These are phyloP conservation scores for Telfairia occidentalis DNA, from an alignment of 331 rosid genomes.

Conservation along the genomic window DNA sequence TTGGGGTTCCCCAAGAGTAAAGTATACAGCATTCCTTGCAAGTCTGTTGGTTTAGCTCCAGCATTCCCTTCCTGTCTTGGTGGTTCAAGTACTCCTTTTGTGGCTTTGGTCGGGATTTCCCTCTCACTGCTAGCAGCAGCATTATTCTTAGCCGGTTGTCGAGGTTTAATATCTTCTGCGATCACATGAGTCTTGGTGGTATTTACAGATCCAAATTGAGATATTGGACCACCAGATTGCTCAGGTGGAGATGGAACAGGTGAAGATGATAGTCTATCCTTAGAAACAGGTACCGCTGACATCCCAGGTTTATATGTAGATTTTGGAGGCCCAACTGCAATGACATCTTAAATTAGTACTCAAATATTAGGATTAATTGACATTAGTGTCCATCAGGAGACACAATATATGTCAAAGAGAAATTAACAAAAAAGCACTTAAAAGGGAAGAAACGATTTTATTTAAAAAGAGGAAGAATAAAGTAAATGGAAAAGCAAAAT, in stretches of 20 bases:
- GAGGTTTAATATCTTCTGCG: conserved; percentile 42
- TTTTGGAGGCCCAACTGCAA: conserved; percentile 47
- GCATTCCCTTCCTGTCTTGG: conserved; percentile 41
- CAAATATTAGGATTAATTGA: not conserved
- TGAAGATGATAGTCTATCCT: conserved; percentile 53
- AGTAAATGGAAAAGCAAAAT: not conserved
- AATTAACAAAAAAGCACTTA: not conserved
- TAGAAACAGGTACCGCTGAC: conserved; percentile 37
- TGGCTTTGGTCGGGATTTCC: conserved; percentile 36
- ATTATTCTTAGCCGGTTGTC: conserved; percentile 46
- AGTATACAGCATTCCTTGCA: conserved; percentile 52
- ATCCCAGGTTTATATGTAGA: conserved; percentile 44
- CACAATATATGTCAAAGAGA: conserved; percentile 12
- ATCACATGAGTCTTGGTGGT: conserved; percentile 29
- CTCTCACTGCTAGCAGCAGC: conserved; percentile 36
- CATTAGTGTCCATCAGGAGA: conserved; percentile 7
- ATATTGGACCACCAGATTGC: conserved; percentile 42
- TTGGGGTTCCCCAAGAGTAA: conserved; percentile 67
- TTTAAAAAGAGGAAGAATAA: not conserved
- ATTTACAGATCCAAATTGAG: conserved; percentile 54
- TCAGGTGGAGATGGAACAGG: conserved; percentile 72
- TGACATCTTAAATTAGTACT: not conserved
- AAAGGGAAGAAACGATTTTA: not conserved
- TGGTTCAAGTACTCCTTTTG: conserved; percentile 31
- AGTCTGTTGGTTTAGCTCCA: conserved; percentile 52